Base-by-base conservation (phyloP, 106 monocot species). In the Dioscorea dumetorum region DNA sequence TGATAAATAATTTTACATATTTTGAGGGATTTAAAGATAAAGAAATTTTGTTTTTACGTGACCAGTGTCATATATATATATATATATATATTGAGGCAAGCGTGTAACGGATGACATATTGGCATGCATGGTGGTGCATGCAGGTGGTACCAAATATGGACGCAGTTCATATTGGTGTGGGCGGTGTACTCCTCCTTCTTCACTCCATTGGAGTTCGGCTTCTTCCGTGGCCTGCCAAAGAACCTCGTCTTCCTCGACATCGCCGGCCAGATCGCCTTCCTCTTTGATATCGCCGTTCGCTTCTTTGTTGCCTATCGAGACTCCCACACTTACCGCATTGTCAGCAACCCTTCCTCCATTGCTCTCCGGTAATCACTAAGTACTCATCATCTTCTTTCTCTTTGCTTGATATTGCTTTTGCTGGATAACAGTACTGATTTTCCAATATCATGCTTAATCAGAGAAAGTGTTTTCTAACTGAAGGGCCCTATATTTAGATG, bases 151-250 rank as follows among this genome's bases (percentile, higher is more conserved):
- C 64, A 58, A 48, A 13, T 82, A 19, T 95, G 95, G 95, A 82
- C 71, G 23, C 58, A 77, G 58, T 75, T 91, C 67, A 95, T 95
- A 73, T 64, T 95, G 21, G 11, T 79, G 4, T 91, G 88, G 88
- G 95, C 91, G 15, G 74, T 86, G 48, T 91, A 91, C 77, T 91
- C 91, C 5, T 91, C 91, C 51, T 83, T 86, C 81, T 95, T 95
- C 88, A 95, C 95, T 9, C 95, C 95, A 3, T 48, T 95, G 65
- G 95, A 95, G 72, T 95, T 95, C 57, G 95, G 88, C 35, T 95
- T 95, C 82, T 95, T 95, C 86, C 75, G 91, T 15, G 95, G 95
- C 0, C 86, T 95, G 22, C 95, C 85, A 5, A 33, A 71, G 64
- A 77, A 88, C 16, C 86, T 95, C 48, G 67, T 91, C 64, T 51